Conservation (phyloP, 2,329 filamentous ascomycete species). For the Neofusicoccum sp. region DNA sequence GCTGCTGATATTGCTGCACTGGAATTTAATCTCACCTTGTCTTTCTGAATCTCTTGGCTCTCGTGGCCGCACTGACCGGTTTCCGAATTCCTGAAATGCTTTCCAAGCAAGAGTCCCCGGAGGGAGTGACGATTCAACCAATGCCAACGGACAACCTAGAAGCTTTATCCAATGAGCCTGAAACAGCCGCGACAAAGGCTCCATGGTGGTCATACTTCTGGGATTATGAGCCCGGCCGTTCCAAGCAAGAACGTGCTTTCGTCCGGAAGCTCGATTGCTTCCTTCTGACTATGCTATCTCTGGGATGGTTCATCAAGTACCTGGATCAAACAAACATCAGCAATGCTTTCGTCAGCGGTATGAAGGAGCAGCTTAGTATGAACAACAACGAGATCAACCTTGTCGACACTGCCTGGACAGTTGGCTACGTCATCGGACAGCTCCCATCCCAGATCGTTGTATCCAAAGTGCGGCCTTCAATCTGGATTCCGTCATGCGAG, state of each 20-base stretch:
- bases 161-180: background rate
- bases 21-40: no score
- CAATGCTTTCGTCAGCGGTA: conserved; percentile 31
- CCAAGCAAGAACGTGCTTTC: conserved; percentile 28
- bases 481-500: conserved; percentile 26
- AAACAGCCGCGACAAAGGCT: conserved; percentile 21
- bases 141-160: background rate
- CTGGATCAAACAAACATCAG: conserved; percentile 32
- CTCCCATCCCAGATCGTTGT: conserved; percentile 31
- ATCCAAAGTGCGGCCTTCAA: conserved; percentile 26
- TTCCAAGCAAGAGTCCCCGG: background rate
- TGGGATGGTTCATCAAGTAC: conserved; percentile 30
- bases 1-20: no score
- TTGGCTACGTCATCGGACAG: conserved; percentile 29
- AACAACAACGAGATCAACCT: conserved; percentile 31
- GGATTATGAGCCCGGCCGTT: conserved; percentile 32
- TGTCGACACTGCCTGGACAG: conserved; percentile 27
- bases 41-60: no score
- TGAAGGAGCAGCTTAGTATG: conserved; percentile 32
- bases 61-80: no score
- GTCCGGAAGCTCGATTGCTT: conserved; percentile 30
- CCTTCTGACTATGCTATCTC: conserved; percentile 29
- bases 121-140: background rate
- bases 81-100: background rate
- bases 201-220: conserved; percentile 33